Evolutionary conservation across 371 early-diverging fungal species (phyloP), one percentile per base, ranked within the genome.

Genomic region (Dentiscutata heterogama): DNA sequence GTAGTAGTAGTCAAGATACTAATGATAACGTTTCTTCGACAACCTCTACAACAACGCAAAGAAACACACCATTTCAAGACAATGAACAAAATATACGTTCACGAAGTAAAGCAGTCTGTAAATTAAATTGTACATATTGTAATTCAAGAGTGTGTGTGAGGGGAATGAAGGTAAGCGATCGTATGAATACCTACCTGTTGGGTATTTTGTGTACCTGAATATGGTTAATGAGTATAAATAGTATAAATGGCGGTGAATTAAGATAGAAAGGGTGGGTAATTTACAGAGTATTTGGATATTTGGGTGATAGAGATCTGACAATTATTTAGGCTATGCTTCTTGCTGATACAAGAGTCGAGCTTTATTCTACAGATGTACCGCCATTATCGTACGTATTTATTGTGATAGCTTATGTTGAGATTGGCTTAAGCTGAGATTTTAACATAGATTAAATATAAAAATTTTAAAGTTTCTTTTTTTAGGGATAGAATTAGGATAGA

Each of bases 311-410:
- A 22, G 88, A 89, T 2, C 87, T 78, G 35, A 78, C 83, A 42
- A 42, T 1, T 84, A 87, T 65, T 53, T 83, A 87, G 65, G 89
- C 89, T 53, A 89, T 89, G 86, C 82, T 89, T 14, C 71, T 88
- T 18, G 89, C 89, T 8, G 88, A 88, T 61, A 89, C 88, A 10
- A 75, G 83, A 6, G 83, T 88, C 22, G 89, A 88, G 73, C 80
- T 88, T 22, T 88, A 84, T 68, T 88, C 88, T 53, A 88, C 88
- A 5, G 88, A 88, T 81, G 80, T 83, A 29, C 89, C 88, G 6
- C 87, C 86, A 54, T 83, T 83, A 42, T 85, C 88, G 86, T 74
- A 54, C 29, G 74, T 87, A 83, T 54, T 83, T 72, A 10, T 18
- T 74, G 46, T 35, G 35, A 5, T 5, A 35, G 2, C 35, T 35